Evolutionary conservation across 2,329 filamentous ascomycete species (phyloP).

Genomic region (Sclerotiophoma versabilis): DNA sequence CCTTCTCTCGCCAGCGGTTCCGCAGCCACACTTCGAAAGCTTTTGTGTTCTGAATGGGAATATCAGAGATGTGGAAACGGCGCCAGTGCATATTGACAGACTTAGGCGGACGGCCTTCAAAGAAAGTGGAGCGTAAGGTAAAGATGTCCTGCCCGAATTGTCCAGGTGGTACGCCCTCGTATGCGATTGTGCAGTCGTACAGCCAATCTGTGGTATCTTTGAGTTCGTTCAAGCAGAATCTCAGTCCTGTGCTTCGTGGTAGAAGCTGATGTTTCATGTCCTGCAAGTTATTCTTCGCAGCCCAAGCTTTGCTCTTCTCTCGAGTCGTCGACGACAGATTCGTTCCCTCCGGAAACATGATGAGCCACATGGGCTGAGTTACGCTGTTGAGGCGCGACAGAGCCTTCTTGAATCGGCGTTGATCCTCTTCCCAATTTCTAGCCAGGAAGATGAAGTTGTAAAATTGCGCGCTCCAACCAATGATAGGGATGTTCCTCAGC

Average conservation of each 20-base stretch:
- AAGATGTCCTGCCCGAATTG: conserved; percentile 92
- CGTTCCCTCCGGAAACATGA: conserved; percentile 88
- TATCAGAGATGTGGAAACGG: conserved; percentile 78
- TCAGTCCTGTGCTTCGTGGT: conserved; percentile 80
- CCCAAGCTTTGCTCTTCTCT: conserved; percentile 75
- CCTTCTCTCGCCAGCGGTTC: conserved; percentile 90
- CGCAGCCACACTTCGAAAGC: conserved; percentile 85
- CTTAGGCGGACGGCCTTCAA: conserved; percentile 87
- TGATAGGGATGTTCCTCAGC: conserved; percentile 78
- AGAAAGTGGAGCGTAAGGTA: conserved; percentile 83
- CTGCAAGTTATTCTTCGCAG: conserved; percentile 74
- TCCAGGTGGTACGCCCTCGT: conserved; percentile 79
- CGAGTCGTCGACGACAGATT: conserved; percentile 77
- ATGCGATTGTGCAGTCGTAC: conserved; percentile 94
- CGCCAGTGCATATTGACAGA: conserved; percentile 98
- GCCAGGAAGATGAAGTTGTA: conserved; percentile 92
- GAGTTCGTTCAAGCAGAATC: conserved; percentile 79
- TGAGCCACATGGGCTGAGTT: conserved; percentile 84
- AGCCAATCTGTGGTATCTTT: conserved; percentile 78
- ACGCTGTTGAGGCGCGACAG: conserved; percentile 73
- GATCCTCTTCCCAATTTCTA: conserved; percentile 85
- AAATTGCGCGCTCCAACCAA: conserved; percentile 83
- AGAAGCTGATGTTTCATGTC: conserved; percentile 78
- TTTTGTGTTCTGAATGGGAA: conserved; percentile 77
- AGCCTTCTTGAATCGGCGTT: conserved; percentile 75